These are phyloP conservation scores for fission yeast (Schizosaccharomyces pombe) DNA, from an alignment of 805 yeast genomes.

Conservation along the genomic window DNA sequence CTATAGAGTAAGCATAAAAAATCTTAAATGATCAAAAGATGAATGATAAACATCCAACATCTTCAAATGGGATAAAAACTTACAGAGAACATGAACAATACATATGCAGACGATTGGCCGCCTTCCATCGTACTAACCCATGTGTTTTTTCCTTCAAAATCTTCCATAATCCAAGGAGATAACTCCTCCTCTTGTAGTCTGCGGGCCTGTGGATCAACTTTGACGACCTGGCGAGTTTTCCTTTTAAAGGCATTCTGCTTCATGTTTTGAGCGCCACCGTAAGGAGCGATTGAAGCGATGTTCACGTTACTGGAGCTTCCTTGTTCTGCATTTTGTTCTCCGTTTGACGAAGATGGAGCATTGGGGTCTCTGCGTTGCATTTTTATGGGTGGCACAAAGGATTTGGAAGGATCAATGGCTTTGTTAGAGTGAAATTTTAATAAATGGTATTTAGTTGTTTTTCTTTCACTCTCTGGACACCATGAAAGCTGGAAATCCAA, in stretches of 20 bases:
- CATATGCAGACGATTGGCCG: constrained; percentile 64
- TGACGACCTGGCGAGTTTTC: constrained; percentile 63
- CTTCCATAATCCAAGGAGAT: constrained; percentile 96
- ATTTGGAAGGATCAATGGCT: not conserved
- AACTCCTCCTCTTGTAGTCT: constrained; percentile 81
- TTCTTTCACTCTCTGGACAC: not conserved
- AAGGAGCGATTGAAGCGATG: constrained; percentile 37
- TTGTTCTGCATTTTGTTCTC: not conserved
- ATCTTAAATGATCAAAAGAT: no score
- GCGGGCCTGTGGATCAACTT: constrained; percentile 61
- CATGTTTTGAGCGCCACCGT: constrained; percentile 61
- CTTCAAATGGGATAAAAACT: not conserved
- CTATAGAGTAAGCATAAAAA: not conserved
- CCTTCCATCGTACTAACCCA: constrained; percentile 95
- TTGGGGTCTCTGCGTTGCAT: constrained; percentile 1
- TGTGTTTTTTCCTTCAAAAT: constrained; percentile 78
- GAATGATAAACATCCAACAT: not conserved
- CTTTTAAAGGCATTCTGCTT: constrained; percentile 36
- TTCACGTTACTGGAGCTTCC: not conserved
- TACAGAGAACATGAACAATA: constrained; percentile 59
- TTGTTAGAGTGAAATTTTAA: not conserved
- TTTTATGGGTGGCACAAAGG: constrained; percentile 1
- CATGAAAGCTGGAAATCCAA: not conserved
- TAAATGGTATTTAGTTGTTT: not conserved
- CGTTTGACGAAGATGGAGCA: not conserved